Evolutionary conservation across 2,329 filamentous ascomycete genomes (phyloP), one percentile per base, ranked within the genome.

Genomic region (Aspergillus sp.): DNA sequence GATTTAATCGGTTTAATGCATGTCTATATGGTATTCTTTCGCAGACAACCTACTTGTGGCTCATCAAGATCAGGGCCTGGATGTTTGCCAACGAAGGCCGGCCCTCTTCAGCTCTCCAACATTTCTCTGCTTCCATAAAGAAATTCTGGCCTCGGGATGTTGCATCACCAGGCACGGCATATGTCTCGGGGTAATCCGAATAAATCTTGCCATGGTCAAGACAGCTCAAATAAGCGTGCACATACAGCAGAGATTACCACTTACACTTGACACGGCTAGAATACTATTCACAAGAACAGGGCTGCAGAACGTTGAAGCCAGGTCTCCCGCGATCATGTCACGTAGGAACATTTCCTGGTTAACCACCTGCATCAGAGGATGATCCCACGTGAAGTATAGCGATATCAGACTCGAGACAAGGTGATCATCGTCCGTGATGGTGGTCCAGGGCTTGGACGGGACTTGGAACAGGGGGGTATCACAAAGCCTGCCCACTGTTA

Each of bases 341-440:
- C 90, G 89, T 36, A 83, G 81, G 45, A 88, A 75, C 65, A 93
- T 91, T 64, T 93, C 89, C 52, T 87, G 83, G 67, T 89, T 90
- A 70, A 97, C 92, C 22, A 95, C 78, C 39, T 82, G 86, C 68
- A 89, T 96, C 74, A 91, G 96, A 30, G 91, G 88, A 72, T 96
- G 96, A 71, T 96, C 91, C 88, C 93, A 96, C 68, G 86, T 90
- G 75, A 96, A 96, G 76, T 96, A 97, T 85, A 96, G 89, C 68
- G 91, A 91, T 67, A 96, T 84, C 30, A 97, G 82, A 72, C 96
- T 91, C 8, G 87, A 85, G 63, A 96, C 85, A 48, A 96, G 81
- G 48, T 88, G 82, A 13, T 85, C 79, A 69, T 96, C 90, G 47
- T 85, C 80, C 3, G 91, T 96, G 49, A 96, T 89, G 7, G 80